Evolutionary conservation across 768 basidiomycete genomes (phyloP).

Genomic region (Agrocybe praecox): DNA sequence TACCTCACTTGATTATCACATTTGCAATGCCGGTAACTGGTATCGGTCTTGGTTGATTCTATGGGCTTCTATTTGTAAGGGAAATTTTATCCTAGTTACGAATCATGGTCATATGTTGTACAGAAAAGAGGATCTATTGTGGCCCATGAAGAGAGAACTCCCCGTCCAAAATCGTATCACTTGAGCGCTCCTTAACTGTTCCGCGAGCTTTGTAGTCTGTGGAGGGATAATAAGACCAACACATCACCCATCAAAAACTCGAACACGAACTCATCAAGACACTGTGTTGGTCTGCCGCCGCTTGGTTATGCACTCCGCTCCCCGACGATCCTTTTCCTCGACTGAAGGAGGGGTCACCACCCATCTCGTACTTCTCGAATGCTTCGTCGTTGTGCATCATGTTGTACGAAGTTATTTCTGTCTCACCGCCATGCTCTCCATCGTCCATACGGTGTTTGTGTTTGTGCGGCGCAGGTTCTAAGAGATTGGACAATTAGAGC

Average conservation of each 20-base stretch:
- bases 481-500: too few species aligned
- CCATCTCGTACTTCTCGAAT: conserved; percentile 24
- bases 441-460: conserved; percentile 13
- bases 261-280: too few species aligned
- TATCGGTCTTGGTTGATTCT: too few species aligned
- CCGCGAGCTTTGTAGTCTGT: conserved; percentile 20
- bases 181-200: conserved; percentile 1
- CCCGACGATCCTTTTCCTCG: background rate
- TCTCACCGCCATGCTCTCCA: background rate
- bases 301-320: conserved; percentile 8
- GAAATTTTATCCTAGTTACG: too few species aligned
- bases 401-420: background rate
- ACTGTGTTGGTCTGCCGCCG: conserved; percentile 2
- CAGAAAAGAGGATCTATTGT: background rate
- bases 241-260: too few species aligned
- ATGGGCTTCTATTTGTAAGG: too few species aligned
- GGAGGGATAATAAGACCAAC: background rate
- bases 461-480: conserved; percentile 16
- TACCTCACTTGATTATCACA: too few species aligned
- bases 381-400: conserved; percentile 21
- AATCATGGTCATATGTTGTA: too few species aligned
- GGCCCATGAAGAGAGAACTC: background rate
- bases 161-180: background rate
- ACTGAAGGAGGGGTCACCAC: background rate
- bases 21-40: too few species aligned